Evolutionary conservation across 805 yeast genomes (phyloP), one percentile per base, ranked within the genome.

Genomic region (Yarrowia keelungensis): DNA sequence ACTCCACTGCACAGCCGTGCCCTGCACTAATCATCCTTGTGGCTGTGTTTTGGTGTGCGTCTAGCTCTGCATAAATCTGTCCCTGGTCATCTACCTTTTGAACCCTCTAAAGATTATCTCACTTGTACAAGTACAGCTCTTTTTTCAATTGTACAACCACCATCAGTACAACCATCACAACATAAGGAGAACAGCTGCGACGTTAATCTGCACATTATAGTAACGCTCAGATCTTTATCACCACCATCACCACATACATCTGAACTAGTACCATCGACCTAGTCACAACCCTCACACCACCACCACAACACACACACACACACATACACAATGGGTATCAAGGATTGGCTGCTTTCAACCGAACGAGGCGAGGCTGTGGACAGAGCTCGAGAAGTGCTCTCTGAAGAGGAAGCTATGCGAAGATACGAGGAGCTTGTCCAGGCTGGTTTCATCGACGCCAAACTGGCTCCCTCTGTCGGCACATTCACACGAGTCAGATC

Each of bases 351-450:
- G 9, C 51, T 59, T 35, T 59, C 65, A 35, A 59, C 65, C 16
- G 65, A 59, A 8, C 41, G 39, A 42, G 49, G 46, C 22, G 51
- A 59, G 38, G 8, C 9, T 11, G 65, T 43, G 2, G 42, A 43
- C 8, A 59, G 36, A 19, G 65, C 65, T n/a, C 45, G 65, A 3
- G 65, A 45, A 12, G 14, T 45, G 16, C 67, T 62, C 39, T 47
- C 67, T 8, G 39, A 62, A n/a, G 67, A 62, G n/a, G 67, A 62
- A 35, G 67, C 67, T 8, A 36, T 47, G 38, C 38, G 56, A 2
- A 56, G 67, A 9, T 62, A 62, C n/a, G 67, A 62, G 46, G 67
- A 62, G 67, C 67, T 62, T 11, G 67, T 62, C 8, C 22, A 15
- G 5, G 67, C 67, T 12, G 67, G 67, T 3, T 47, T 39, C 47